A percentile compares a stretch with the other conserved stretches of the same genome.
phyloP scores from a whole-genome alignment of 495 filamentous ascomycete species.

The Halenospora varia region DNA sequence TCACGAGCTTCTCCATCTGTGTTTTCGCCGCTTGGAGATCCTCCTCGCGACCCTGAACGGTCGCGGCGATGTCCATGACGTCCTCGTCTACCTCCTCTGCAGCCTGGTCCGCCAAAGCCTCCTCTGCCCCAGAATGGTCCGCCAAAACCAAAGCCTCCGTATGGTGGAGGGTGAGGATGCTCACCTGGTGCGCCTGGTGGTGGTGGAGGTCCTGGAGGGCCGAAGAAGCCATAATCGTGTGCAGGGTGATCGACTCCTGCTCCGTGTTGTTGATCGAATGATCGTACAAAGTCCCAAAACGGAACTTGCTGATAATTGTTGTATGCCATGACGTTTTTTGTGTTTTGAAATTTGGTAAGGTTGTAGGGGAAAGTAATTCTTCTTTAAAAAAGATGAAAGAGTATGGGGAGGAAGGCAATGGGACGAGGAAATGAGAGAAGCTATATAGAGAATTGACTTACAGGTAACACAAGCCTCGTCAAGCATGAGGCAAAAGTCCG shows the following conservation, averaged over 20 bases:
- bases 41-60: background rate
- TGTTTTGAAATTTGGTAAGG: constrained; percentile 13
- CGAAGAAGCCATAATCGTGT: background rate
- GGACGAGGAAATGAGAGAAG: constrained; percentile 6
- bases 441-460: constrained; percentile 8
- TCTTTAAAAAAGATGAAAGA: constrained; percentile 17
- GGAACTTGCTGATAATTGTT: constrained; percentile 25
- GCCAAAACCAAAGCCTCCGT: background rate
- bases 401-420: constrained; percentile 3
- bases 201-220: background rate
- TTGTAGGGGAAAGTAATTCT: constrained; percentile 7
- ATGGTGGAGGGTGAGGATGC: constrained; percentile 7
- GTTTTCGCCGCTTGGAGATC: constrained; percentile 6
- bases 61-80: constrained; percentile 11
- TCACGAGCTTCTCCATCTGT: constrained; percentile 3
- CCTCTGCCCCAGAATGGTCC: constrained; percentile 2
- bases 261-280: constrained; percentile 18
- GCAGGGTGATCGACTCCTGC: constrained; percentile 22
- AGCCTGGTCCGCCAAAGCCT: constrained; percentile 2
- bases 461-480: background rate
- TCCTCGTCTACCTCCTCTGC: constrained; percentile 1
- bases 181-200: background rate
- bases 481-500: background rate
- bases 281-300: constrained; percentile 22
- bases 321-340: constrained; percentile 19